phyloP scores from a whole-genome alignment of 2,329 filamentous ascomycete genomes.

The Phaeophleospora eucalypticola region DNA sequence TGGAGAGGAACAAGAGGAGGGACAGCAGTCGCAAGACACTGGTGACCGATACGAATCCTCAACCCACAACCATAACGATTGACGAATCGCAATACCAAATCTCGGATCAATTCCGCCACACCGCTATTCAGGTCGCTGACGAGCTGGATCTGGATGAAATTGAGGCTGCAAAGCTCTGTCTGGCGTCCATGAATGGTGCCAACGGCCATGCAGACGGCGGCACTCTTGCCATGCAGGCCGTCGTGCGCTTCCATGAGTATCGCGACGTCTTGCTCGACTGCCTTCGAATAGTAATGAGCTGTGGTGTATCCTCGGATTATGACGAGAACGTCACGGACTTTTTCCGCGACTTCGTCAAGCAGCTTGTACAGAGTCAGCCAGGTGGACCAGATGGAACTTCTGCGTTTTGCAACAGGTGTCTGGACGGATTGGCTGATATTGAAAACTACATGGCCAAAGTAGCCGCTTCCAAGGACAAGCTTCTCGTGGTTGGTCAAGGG shows the following conservation, averaged over 20 bases:
- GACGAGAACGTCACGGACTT: conserved; percentile 56
- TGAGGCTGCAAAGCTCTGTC: conserved; percentile 66
- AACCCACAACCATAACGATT: conserved; percentile 65
- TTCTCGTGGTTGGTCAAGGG: conserved; percentile 66
- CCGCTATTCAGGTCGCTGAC: conserved; percentile 75
- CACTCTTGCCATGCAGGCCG: conserved; percentile 68
- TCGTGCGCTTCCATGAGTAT: conserved; percentile 84
- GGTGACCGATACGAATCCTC: conserved; percentile 50
- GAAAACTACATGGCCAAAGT: conserved; percentile 73
- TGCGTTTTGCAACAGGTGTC: conserved; percentile 68
- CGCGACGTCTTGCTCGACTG: conserved; percentile 80
- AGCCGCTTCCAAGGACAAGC: conserved; percentile 70
- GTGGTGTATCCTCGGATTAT: conserved; percentile 53
- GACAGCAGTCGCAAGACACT: conserved; percentile 70
- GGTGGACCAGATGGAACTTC: conserved; percentile 49
- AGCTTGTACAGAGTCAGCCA: conserved; percentile 54
- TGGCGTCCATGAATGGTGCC: conserved; percentile 70
- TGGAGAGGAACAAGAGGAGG: conserved; percentile 72
- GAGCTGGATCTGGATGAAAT: conserved; percentile 87
- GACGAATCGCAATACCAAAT: conserved; percentile 70
- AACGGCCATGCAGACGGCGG: conserved; percentile 61
- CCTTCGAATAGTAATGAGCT: conserved; percentile 70
- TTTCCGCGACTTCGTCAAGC: conserved; percentile 53
- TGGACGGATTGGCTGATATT: conserved; percentile 71
- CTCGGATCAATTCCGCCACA: conserved; percentile 84